Evolutionary conservation across 1,284 basidiomycete species (phyloP), one percentile per base, ranked within the genome.

Genomic region (Apiotrichum akiyoshidainum): DNA sequence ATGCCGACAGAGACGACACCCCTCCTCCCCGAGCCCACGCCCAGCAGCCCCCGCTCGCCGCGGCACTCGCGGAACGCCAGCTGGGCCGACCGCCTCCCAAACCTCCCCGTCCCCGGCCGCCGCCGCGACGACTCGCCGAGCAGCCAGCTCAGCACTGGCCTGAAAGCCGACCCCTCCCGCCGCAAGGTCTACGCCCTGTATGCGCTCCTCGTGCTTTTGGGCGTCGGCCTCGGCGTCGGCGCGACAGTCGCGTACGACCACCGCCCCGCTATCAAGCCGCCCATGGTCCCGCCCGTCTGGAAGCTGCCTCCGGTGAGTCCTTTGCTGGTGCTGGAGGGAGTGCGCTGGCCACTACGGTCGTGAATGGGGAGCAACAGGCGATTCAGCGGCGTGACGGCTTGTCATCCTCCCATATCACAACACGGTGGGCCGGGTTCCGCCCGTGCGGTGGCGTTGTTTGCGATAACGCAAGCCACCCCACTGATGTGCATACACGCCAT

Each of bases 251-350:
- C 14, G 11, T 44, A 12, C 37, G 17, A 55, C n/a, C 41, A 48
- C 44, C 45, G n/a, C 13, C 46, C 35, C 21, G 31, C 44, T 16
- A 53, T 52, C 1, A 52, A 60, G 44, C 52, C 52, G 39, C 61
- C 61, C 9, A 63, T 63, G 61, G 61, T 63, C 21, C 61, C 61
- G 17, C 61, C 61, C 11, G 51, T 63, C 21, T 60, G 48, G 46
- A 57, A 45, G 44, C 34, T 63, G 26, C 61, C 61, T 1, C 61
- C 61, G 8, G 61, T 63, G 46, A 50, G 61, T 54, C 37, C 16
- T 17, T 8, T 10, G n/a, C 9, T n/a, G 21, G 34, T 19, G 34
- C 21, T 33, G 14, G 19, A 3, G 48, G 48, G 19, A 4, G 19
- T 33, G 26, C 4, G 26, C 26, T 37, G 33, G 46, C n/a, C 7